Conservation (phyloP, 306 rosid species). For the Rosa persica region DNA sequence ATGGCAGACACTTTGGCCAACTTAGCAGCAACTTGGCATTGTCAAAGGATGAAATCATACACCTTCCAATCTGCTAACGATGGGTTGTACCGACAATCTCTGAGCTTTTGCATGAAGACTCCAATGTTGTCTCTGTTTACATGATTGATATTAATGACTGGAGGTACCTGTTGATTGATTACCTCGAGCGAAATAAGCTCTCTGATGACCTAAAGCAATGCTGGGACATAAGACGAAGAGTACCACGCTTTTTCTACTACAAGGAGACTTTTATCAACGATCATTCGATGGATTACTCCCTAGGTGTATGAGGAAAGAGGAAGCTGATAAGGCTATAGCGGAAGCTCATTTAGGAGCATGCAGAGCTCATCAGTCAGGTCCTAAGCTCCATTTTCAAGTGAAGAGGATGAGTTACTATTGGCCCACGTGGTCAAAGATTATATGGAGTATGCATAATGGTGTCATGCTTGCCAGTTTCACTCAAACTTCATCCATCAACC, state of each 20-base stretch:
- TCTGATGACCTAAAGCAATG: not conserved
- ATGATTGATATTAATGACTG: not conserved
- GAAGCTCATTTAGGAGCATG: not conserved
- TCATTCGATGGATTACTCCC: not conserved
- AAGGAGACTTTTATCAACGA: not conserved
- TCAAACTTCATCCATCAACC: slow-evolving; percentile 1
- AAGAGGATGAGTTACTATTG: not conserved
- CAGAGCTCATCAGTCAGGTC: not conserved
- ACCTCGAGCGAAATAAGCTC: not conserved
- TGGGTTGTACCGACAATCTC: not conserved
- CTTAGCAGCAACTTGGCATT: not conserved
- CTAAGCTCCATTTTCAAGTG: not conserved
- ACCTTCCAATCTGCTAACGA: not conserved
- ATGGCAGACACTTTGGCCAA: not conserved
- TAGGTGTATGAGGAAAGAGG: too few relatives aligned
- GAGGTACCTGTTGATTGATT: not conserved
- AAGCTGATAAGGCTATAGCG: too few relatives aligned
- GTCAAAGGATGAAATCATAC: too few relatives aligned
- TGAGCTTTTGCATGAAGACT: not conserved
- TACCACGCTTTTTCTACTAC: not conserved
- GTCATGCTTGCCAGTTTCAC: not conserved
- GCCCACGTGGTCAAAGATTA: not conserved
- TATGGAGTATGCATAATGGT: not conserved
- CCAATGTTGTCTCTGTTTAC: not conserved
- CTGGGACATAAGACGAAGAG: not conserved